Evolutionary conservation across 2,329 filamentous ascomycete genomes (phyloP), one percentile per base, ranked within the genome.

Genomic region (Fusarium sp.): DNA sequence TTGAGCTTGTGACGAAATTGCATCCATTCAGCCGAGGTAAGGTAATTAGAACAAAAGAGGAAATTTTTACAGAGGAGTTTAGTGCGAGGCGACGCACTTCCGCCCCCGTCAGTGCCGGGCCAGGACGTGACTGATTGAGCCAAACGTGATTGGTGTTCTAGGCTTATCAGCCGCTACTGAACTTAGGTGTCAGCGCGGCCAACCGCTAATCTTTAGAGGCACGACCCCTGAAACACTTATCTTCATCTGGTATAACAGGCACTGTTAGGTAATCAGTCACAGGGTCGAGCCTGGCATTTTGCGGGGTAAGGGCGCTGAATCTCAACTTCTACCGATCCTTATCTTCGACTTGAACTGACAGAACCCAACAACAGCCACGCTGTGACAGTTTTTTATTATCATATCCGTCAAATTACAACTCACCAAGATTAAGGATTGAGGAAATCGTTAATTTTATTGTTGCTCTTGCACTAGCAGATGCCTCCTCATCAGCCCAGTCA

Each of bases 91-190:
- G 54, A 44, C 54, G 54, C 54, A 56, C 54, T 56, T 56, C 54
- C 28, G 9, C 38, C 54, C 6, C 54, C 38, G 38, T 56, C 38
- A 13, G 36, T 56, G 38, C 38, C 20, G 5, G 7, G 15, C 36
- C 8, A 51, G n/a, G 38, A 18, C 31, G 11, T 14, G 22, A 31
- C 4, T 11, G 15, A 42, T 18, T 51, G 31, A 56, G 38, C 22
- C 22, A n/a, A 28, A 15, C 17, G 22, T 56, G 36, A 56, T 56
- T 56, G 36, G 54, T 33, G 13, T 20, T 18, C 26, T 1, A 33
- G 36, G 26, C 54, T 44, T 56, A 56, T 56, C 36, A 44, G 54
- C 26, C n/a, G n/a, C 54, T 56, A 56, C 54, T 14, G 38, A 56
- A 45, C 28, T 56, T 22, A 56, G 24, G n/a, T 20, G 17, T 7